phyloP scores from a whole-genome alignment of 371 early-diverging fungal species.

The Scutellospora calospora region DNA sequence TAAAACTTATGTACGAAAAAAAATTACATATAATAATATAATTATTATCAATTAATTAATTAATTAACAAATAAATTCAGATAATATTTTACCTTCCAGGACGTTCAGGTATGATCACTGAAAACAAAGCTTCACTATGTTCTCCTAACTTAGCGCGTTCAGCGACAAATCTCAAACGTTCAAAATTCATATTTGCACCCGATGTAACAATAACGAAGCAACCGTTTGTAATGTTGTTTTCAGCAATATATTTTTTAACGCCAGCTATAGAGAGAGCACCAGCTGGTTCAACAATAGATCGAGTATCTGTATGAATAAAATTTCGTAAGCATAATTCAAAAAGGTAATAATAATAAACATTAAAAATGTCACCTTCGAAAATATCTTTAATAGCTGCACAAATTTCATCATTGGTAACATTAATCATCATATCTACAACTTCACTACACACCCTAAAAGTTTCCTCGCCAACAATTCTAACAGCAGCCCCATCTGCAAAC shows the following conservation, averaged over 20 bases:
- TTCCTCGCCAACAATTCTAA: slow-evolving; percentile 90
- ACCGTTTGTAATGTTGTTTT: slow-evolving; percentile 25
- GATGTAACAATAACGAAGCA: slow-evolving; percentile 80
- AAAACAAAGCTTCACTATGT: slow-evolving; percentile 87
- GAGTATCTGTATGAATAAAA: slow-evolving; percentile 69
- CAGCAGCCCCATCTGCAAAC: slow-evolving; percentile 98
- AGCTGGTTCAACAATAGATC: slow-evolving; percentile 94
- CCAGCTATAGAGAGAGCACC: slow-evolving; percentile 93
- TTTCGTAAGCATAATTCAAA: background rate
- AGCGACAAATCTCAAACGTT: slow-evolving; percentile 93
- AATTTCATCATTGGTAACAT: slow-evolving; percentile 94
- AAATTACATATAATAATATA: background rate
- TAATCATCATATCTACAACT: slow-evolving; percentile 84
- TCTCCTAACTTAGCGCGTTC: slow-evolving; percentile 95
- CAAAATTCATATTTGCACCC: slow-evolving; percentile 99
- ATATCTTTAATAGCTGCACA: slow-evolving; percentile 98
- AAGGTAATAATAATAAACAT: background rate
- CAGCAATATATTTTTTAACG: slow-evolving; percentile 77
- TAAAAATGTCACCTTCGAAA: slow-evolving; percentile 72
- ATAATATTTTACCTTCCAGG: slow-evolving; percentile 70
- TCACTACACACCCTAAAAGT: slow-evolving; percentile 78
- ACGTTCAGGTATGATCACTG: slow-evolving; percentile 88
- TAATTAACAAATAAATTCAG: slow-evolving; percentile 27
- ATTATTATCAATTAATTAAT: background rate
- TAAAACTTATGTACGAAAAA: slow-evolving; percentile 61